Base-by-base conservation (phyloP, 495 filamentous ascomycete genomes). In the Neurospora sp. region DNA sequence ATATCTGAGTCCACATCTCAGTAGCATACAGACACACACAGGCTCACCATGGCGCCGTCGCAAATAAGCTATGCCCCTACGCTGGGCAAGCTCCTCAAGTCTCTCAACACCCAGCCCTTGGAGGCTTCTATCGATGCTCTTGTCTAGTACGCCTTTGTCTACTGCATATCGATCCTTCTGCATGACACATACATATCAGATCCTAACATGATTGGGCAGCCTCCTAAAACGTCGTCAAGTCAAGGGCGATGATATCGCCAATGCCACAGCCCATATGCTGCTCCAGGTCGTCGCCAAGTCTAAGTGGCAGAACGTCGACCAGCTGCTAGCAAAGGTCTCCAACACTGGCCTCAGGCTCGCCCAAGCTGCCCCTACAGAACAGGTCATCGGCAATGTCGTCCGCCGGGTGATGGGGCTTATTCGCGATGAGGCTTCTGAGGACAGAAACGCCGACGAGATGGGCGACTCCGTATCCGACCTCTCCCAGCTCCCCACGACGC, bases 331-430 rank as follows among this genome's bases (percentile, higher is more conserved):
- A 71, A 89, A 90, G 66, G 88, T 98, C 72, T 91, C 92, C 73
- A 85, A 86, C 62, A 88, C 94, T 48, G 96, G 95, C 39, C 86
- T 88, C 72, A 87, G 88, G 70, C 86, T 99, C 43, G 89, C 90
- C 42, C 86, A 90, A 43, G 94, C 96, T 13, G 93, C 96, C 74
- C 95, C 96, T 17, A 85, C 90, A 21, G 96, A 98, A 82, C 89
- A 96, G 77, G 93, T 92, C 4, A 94, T 97, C 34, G 95, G 95
- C 69, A 99, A 98, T 76, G 92, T 98, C 77, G 92, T 97, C 39
- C 88, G 95, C 71, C 91, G 96, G 72, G 92, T 98, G 21, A 84
- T 99, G 28, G 94, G 93, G 43, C 86, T 98, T 70, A 94, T 99
- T 75, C 89, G 96, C 34, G 95, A 98, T 78, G 95, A 98, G 78